phyloP scores from a whole-genome alignment of 306 rosid genomes.

The Aeschynomene evenia region DNA sequence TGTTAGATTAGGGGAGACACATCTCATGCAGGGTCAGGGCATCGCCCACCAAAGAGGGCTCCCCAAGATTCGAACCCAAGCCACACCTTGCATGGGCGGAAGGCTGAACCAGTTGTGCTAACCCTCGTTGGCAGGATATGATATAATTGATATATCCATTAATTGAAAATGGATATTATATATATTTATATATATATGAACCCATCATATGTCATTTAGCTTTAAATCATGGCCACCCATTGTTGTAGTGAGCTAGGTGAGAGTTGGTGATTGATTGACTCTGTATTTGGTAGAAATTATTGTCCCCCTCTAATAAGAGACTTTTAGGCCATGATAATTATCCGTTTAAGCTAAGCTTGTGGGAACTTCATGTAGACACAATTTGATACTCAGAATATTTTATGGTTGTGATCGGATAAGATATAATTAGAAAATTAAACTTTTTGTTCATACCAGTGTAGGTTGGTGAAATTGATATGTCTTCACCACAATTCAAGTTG shows the following conservation, averaged over 20 bases:
- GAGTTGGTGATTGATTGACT: not conserved
- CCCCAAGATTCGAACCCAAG: too few relatives aligned
- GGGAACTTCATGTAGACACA: not conserved
- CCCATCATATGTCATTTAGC: slow-evolving; percentile 2
- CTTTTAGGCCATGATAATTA: not conserved
- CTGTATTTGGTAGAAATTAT: not conserved
- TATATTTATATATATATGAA: too few relatives aligned
- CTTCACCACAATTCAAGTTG: too few relatives aligned
- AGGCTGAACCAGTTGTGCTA: too few relatives aligned
- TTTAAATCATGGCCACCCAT: slow-evolving; percentile 22
- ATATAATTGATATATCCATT: not conserved
- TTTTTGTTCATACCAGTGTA: not conserved
- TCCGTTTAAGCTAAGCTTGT: not conserved
- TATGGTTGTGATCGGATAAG: not conserved
- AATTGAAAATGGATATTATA: too few relatives aligned
- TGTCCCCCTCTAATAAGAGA: too few relatives aligned
- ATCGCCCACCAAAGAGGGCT: too few relatives aligned
- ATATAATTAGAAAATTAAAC: not conserved
- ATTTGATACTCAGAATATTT: not conserved
- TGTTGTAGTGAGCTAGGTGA: too few relatives aligned
- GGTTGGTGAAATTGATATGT: too few relatives aligned
- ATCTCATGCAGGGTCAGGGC: too few relatives aligned
- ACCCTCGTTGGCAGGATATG: not conserved
- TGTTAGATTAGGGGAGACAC: too few relatives aligned
- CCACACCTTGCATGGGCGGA: too few relatives aligned